Evolutionary conservation across 2,329 filamentous ascomycete genomes (phyloP), one percentile per base, ranked within the genome.

Genomic region (Fusarium oligoseptatum): DNA sequence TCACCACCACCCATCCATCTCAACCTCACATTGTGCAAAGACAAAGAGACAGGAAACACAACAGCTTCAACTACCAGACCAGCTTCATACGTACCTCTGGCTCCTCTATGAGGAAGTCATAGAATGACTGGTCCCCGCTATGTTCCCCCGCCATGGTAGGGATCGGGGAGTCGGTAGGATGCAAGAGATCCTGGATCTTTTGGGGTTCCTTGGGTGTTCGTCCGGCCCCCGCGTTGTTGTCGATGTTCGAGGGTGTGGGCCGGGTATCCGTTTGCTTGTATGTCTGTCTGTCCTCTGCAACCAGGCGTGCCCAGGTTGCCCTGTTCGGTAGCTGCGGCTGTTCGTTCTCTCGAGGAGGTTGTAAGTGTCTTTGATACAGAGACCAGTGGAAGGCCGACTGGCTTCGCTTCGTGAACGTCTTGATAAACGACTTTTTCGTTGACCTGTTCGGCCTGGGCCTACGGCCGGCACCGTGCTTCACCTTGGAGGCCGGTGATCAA

Each of bases 91-190:
- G 64, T 78, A 79, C 77, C 77, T 79, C 76, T 37, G 74, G 71
- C 17, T 79, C 77, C 52, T 79, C 77, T 67, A 79, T 78, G 76
- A 79, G 70, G 71, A 79, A 79, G 73, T 79, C 77, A 76, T 79
- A 79, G 67, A 79, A 78, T 69, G 77, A 77, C 75, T 75, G 73
- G 55, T 79, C 77, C 64, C 66, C 74, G 22, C 57, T 64, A 22
- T 75, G 73, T 32, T 76, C 76, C 55, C 70, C 76, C 65, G 76
- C 73, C 77, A 79, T 79, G 61, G 62, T 79, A 66, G 48, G 66
- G 70, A 60, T 73, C 64, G 41, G 58, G 68, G 34, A 34, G 39
- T 58, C 36, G 70, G 52, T 27, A 58, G 63, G 70, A 68, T 64
- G 66, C 66, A 50, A 50, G 63, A 60, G 62, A 70, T 62, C 56